These are phyloP conservation scores for Protomyces arabidopsidicola DNA, from an alignment of 1,139 yeast genomes.

Conservation along the genomic window DNA sequence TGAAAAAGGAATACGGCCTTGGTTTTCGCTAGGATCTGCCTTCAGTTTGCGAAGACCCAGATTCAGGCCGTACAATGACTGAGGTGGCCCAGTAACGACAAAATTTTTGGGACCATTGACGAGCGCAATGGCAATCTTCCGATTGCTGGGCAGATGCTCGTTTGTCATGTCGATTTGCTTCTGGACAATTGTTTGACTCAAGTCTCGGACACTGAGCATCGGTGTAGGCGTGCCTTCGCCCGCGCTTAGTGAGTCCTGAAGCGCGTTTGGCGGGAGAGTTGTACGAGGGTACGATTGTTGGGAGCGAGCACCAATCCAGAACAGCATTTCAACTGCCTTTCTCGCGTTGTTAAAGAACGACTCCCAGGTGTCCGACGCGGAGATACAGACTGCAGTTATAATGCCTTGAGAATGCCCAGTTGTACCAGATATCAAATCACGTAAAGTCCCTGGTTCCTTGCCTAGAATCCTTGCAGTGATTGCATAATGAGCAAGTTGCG, in stretches of 20 bases:
- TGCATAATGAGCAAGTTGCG: constrained; percentile 90
- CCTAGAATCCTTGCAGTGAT: constrained; percentile 82
- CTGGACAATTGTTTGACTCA: constrained; percentile 74
- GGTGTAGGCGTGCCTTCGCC: constrained; percentile 98
- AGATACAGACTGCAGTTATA: constrained; percentile 85
- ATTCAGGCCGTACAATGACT: constrained; percentile 94
- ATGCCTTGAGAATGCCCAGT: constrained; percentile 99
- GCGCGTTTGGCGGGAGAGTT: constrained; percentile 86
- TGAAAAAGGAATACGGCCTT: constrained; percentile 85
- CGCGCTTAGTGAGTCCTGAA: constrained; percentile 86
- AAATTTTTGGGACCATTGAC: constrained; percentile 92
- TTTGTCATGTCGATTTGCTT: constrained; percentile 77
- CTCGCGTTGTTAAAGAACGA: constrained; percentile 66
- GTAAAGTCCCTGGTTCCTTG: constrained; percentile 81
- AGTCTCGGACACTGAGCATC: constrained; percentile 89
- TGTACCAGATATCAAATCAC: constrained; percentile 68
- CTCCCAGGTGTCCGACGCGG: constrained; percentile 82
- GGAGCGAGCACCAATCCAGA: constrained; percentile 90
- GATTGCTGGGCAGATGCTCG: constrained; percentile 84
- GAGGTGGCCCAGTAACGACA: constrained; percentile 97
- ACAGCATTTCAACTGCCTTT: constrained; percentile 76
- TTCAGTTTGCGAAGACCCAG: constrained; percentile 86
- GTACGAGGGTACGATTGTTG: constrained; percentile 89
- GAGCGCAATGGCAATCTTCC: constrained; percentile 84
- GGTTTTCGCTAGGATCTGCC: constrained; percentile 92